phyloP scores from a whole-genome alignment of 2,329 filamentous ascomycete species.

The Aspergillus alliaceus region DNA sequence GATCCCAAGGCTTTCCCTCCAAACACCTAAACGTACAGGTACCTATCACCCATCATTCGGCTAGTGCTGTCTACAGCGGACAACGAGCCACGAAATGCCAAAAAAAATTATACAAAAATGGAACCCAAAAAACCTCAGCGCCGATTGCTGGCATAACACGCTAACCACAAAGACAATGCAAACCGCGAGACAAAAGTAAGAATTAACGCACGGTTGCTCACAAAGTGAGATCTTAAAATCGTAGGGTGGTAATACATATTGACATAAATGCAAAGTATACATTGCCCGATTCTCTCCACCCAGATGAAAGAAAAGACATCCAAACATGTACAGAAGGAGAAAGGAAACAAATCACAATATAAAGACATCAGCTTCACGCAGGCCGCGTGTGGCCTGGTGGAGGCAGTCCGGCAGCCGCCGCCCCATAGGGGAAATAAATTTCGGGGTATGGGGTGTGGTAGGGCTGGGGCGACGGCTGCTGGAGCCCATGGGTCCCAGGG shows the following conservation, averaged over 20 bases:
- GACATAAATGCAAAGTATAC: conserved; percentile 6
- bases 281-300: background rate
- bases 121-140: conserved; percentile 10
- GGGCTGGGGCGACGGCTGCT: conserved; percentile 21
- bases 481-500: conserved; percentile 14
- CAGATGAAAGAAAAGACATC: background rate
- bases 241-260: conserved; percentile 9
- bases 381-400: conserved; percentile 21
- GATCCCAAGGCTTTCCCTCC: background rate
- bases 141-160: conserved; percentile 14
- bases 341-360: conserved; percentile 3
- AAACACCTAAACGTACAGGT: background rate
- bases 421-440: conserved; percentile 22
- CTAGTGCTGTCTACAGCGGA: background rate
- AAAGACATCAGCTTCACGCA: conserved; percentile 8
- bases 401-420: conserved; percentile 11
- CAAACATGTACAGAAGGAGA: conserved; percentile 1
- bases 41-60: background rate
- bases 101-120: background rate
- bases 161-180: conserved; percentile 2
- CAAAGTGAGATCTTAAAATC: background rate
- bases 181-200: background rate
- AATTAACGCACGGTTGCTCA: background rate
- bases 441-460: conserved; percentile 27
- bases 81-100: background rate